Percentiles rank a stretch among this genome's conserved stretches.
phyloP scores from a whole-genome alignment of 306 rosid genomes.

The Ceratonia siliqua region DNA sequence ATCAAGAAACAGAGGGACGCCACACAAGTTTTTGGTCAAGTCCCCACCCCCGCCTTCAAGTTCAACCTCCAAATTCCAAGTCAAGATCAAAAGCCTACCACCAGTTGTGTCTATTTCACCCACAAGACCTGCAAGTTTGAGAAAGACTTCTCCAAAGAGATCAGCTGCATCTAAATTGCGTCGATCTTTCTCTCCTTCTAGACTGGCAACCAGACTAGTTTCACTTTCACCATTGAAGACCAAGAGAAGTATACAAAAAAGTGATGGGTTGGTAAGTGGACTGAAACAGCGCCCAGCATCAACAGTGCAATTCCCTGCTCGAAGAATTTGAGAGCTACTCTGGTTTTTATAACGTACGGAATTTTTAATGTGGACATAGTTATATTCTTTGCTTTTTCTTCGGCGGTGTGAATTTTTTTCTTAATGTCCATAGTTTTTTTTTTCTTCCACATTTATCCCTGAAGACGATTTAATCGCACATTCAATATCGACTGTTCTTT shows the following conservation, averaged over 20 bases:
- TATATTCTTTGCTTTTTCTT: slow-evolving; percentile 4
- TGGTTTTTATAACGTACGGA: slow-evolving; percentile 26
- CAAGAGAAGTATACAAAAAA: slow-evolving; percentile 53
- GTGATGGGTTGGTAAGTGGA: slow-evolving; percentile 52
- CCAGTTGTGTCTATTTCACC: slow-evolving; percentile 60
- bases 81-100: slow-evolving; percentile 62
- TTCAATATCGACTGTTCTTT: background rate
- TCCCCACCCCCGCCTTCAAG: too few relatives aligned
- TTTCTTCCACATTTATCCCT: background rate
- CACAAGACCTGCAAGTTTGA: slow-evolving; percentile 36
- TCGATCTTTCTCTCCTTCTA: slow-evolving; percentile 77
- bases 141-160: slow-evolving; percentile 67
- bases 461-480: background rate
- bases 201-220: slow-evolving; percentile 67
- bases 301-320: slow-evolving; percentile 48
- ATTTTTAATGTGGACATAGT: slow-evolving; percentile 67
- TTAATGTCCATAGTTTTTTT: slow-evolving; percentile 28
- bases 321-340: slow-evolving; percentile 41
- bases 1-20: slow-evolving; percentile 59
- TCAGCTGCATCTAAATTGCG: slow-evolving; percentile 66
- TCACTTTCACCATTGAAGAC: slow-evolving; percentile 77
- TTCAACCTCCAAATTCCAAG: slow-evolving; percentile 64
- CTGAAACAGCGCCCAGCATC: slow-evolving; percentile 63
- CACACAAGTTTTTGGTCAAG: slow-evolving; percentile 85
- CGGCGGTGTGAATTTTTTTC: slow-evolving; percentile 27